phyloP scores from a whole-genome alignment of 2,329 filamentous ascomycete species.

The Mariannaea sp. region DNA sequence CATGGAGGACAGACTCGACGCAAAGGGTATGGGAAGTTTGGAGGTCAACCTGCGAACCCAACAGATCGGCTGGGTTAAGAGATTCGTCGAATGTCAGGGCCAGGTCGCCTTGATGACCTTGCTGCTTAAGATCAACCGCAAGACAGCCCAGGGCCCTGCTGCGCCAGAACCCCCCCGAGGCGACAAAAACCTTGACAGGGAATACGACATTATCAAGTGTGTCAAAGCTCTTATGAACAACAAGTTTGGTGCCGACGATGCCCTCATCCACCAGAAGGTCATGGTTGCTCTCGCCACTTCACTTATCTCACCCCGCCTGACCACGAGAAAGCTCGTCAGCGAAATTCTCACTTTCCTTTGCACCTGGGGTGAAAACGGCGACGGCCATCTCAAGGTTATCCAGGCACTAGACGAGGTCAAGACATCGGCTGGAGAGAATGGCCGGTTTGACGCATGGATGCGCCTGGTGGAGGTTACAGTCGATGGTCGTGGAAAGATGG shows the following conservation, averaged over 20 bases:
- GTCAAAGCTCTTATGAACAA: constrained; percentile 98
- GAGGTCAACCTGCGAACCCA: constrained; percentile 95
- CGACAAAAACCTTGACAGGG: constrained; percentile 84
- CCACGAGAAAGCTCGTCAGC: constrained; percentile 91
- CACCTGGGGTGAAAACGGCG: constrained; percentile 82
- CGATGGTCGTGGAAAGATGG: constrained; percentile 98
- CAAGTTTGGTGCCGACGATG: constrained; percentile 97
- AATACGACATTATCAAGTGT: constrained; percentile 98
- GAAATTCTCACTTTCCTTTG: constrained; percentile 96
- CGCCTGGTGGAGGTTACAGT: constrained; percentile 96
- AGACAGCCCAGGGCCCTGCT: constrained; percentile 74
- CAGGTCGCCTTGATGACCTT: constrained; percentile 95
- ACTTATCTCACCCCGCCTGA: constrained; percentile 84
- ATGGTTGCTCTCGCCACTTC: constrained; percentile 86
- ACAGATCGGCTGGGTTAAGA: constrained; percentile 95
- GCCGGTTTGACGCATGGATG: constrained; percentile 98
- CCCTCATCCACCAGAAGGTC: constrained; percentile 85
- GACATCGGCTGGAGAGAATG: constrained; percentile 84
- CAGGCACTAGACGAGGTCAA: constrained; percentile 94
- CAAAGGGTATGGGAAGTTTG: constrained; percentile 89
- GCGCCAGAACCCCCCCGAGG: constrained; percentile 56
- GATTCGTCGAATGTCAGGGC: constrained; percentile 96
- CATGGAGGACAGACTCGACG: constrained; percentile 91
- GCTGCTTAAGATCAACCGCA: constrained; percentile 89
- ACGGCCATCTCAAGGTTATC: constrained; percentile 91